phyloP scores from a whole-genome alignment of 2,329 filamentous ascomycete genomes.

The Celoporthe dispersa region DNA sequence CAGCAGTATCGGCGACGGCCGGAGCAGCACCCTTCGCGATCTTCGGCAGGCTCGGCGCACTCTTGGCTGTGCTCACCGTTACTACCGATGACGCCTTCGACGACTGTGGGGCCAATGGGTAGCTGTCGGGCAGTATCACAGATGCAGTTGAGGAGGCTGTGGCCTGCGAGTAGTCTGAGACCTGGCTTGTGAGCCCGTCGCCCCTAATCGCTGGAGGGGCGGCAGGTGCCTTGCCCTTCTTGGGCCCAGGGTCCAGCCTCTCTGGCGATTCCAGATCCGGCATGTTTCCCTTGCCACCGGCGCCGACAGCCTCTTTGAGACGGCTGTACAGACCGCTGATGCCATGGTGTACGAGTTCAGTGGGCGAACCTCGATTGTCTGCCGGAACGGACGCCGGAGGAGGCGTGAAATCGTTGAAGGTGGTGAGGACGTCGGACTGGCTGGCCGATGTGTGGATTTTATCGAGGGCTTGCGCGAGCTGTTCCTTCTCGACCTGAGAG shows the following conservation, averaged over 20 bases:
- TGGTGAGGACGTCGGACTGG: slow-evolving; percentile 81
- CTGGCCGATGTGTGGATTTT: slow-evolving; percentile 90
- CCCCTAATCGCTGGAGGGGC: slow-evolving; percentile 33
- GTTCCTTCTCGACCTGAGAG: slow-evolving; percentile 69
- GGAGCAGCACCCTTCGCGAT: slow-evolving; percentile 48
- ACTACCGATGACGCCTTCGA: slow-evolving; percentile 55
- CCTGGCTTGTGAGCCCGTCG: slow-evolving; percentile 31
- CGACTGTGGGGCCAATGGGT: slow-evolving; percentile 46
- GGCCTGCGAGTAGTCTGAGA: slow-evolving; percentile 30
- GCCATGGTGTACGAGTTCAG: slow-evolving; percentile 81
- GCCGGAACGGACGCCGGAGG: slow-evolving; percentile 62
- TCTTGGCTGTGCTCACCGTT: slow-evolving; percentile 50
- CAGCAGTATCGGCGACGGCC: slow-evolving; percentile 49
- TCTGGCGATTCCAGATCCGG: slow-evolving; percentile 48
- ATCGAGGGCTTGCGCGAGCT: slow-evolving; percentile 77
- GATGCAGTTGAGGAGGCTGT: slow-evolving; percentile 29
- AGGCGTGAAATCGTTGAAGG: slow-evolving; percentile 89
- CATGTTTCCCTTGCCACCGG: slow-evolving; percentile 51
- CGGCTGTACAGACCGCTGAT: slow-evolving; percentile 88
- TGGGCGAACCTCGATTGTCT: slow-evolving; percentile 72
- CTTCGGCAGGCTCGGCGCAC: slow-evolving; percentile 46
- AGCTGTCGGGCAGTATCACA: slow-evolving; percentile 40
- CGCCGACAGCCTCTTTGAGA: slow-evolving; percentile 81
- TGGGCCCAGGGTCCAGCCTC: slow-evolving; percentile 13
- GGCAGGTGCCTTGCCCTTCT: slow-evolving; percentile 33